Evolutionary conservation across 2,329 filamentous ascomycete species (phyloP).

Genomic region (Cladophialophora psammophila): DNA sequence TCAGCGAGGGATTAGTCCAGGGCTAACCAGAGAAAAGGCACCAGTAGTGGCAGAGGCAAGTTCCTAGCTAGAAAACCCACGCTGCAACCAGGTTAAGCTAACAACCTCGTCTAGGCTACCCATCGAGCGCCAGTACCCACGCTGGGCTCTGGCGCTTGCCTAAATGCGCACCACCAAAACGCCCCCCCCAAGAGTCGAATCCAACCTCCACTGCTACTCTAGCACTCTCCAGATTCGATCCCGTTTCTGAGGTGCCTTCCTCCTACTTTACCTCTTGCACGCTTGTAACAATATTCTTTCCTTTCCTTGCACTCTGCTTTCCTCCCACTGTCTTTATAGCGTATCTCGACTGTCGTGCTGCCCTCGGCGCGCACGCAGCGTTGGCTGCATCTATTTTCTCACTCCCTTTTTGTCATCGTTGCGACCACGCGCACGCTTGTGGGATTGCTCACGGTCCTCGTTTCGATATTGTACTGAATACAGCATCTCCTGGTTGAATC

Average conservation of each 20-base stretch:
- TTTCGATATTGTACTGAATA: slow-evolving; percentile 1
- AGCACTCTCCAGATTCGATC: slow-evolving; percentile 30
- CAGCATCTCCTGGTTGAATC: not conserved
- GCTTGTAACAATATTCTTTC: slow-evolving; percentile 36
- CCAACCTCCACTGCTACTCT: slow-evolving; percentile 34
- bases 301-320: slow-evolving; percentile 29
- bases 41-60: slow-evolving; percentile 28
- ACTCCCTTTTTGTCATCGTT: slow-evolving; percentile 13
- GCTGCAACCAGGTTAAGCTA: slow-evolving; percentile 30
- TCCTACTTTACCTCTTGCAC: slow-evolving; percentile 28
- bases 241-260: slow-evolving; percentile 29
- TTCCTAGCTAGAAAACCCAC: slow-evolving; percentile 29
- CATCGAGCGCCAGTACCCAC: slow-evolving; percentile 26
- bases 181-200: slow-evolving; percentile 31
- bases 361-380: slow-evolving; percentile 30
- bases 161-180: slow-evolving; percentile 29
- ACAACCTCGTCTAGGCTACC: slow-evolving; percentile 36
- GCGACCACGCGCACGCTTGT: slow-evolving; percentile 19
- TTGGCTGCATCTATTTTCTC: slow-evolving; percentile 26
- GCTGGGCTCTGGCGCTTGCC: slow-evolving; percentile 34
- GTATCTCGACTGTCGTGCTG: slow-evolving; percentile 31
- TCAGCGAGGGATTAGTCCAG: slow-evolving; percentile 26
- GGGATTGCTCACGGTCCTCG: slow-evolving; percentile 18
- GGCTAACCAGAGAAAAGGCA: slow-evolving; percentile 23
- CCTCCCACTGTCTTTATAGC: slow-evolving; percentile 36